Conservation (phyloP, 805 yeast genomes). For the Dipodascus geniculatus region DNA sequence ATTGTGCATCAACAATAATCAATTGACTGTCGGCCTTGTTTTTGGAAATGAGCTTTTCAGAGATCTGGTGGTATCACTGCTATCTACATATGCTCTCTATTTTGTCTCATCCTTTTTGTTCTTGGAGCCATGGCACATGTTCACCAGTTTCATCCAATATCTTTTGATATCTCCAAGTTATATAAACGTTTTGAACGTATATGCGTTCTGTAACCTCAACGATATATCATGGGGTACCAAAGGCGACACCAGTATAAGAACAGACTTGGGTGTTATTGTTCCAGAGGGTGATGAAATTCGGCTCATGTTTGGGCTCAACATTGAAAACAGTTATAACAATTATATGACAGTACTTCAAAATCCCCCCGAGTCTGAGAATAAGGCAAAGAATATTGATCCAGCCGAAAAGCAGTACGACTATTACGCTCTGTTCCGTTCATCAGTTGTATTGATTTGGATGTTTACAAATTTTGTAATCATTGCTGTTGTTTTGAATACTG, state of each 20-base stretch:
- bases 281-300: conserved; percentile 44
- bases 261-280: conserved; percentile 75
- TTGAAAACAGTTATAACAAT: conserved; percentile 61
- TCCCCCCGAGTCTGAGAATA: conserved; percentile 30
- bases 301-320: conserved; percentile 63
- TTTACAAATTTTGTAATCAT: conserved; percentile 71
- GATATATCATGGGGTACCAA: conserved; percentile 98
- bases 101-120: conserved; percentile 67
- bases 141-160: conserved; percentile 79
- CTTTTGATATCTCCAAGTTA: conserved; percentile 77
- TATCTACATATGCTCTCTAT: conserved; percentile 75
- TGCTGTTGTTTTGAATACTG: conserved; percentile 75
- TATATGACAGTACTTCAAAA: conserved; percentile 55
- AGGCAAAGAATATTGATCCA: conserved; percentile 24
- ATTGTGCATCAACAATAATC: conserved; percentile 31
- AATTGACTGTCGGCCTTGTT: conserved; percentile 32
- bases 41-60: conserved; percentile 64
- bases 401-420: conserved; percentile 62
- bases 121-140: conserved; percentile 87
- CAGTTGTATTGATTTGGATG: conserved; percentile 85
- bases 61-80: conserved; percentile 76
- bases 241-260: conserved; percentile 54
- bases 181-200: conserved; percentile 81
- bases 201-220: conserved; percentile 92
- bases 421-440: conserved; percentile 81